Percentiles rank a stretch among this genome's conserved stretches.
Evolutionary conservation across 2,329 filamentous ascomycete species (phyloP).

Genomic region (Nemania abortiva): DNA sequence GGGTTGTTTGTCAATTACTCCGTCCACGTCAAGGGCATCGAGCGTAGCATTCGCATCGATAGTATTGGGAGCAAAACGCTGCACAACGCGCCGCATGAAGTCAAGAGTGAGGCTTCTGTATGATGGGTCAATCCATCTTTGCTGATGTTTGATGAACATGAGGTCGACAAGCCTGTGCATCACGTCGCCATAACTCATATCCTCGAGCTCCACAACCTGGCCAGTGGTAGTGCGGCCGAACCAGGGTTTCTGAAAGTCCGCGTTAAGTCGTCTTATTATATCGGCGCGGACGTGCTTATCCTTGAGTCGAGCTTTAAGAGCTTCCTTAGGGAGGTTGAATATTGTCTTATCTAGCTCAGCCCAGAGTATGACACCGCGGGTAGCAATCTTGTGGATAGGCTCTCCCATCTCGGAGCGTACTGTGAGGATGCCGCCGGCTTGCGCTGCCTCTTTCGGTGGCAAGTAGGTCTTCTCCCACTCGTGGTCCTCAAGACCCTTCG

Average conservation of each 20-base stretch:
- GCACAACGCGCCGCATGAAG: not conserved
- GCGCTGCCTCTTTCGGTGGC: conserved; percentile 66
- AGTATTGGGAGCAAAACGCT: not conserved
- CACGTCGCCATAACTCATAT: conserved; percentile 94
- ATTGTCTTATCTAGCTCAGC: conserved; percentile 99
- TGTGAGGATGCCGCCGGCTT: conserved; percentile 92
- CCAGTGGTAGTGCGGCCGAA: conserved; percentile 87
- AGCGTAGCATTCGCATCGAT: not conserved
- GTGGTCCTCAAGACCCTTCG: conserved; percentile 81
- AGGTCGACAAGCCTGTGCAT: conserved; percentile 87
- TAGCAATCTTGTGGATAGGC: conserved; percentile 98
- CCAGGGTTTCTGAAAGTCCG: conserved; percentile 97
- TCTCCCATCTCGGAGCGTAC: conserved; percentile 99
- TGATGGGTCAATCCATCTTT: conserved; percentile 69
- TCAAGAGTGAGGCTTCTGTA: not conserved
- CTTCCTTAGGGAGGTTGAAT: conserved; percentile 94
- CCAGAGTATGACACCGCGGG: conserved; percentile 95
- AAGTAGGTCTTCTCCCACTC: conserved; percentile 95
- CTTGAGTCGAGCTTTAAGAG: conserved; percentile 85
- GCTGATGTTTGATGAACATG: conserved; percentile 90
- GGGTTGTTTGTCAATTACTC: not conserved
- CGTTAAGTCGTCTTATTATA: conserved; percentile 95
- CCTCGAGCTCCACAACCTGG: conserved; percentile 85
- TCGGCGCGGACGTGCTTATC: conserved; percentile 78
- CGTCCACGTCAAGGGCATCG: not conserved